Base-by-base conservation (phyloP, 164 flowering plant genomes). In the Litsea cubeba region DNA sequence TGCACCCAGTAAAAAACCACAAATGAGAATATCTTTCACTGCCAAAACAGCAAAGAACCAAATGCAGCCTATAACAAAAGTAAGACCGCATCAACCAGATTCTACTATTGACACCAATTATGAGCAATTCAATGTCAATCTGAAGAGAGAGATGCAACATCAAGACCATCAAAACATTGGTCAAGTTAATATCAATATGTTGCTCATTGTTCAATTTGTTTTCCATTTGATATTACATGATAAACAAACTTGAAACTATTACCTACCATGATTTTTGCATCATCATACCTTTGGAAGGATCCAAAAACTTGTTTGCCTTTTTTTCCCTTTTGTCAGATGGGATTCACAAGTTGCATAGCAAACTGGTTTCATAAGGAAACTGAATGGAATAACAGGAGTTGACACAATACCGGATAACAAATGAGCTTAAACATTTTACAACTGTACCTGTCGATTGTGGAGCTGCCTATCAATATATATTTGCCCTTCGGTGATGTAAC, bases 401-500 rank as follows among this genome's bases (percentile, higher is more conserved):
- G 66, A 25, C 25, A 63, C 66, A 63, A 63, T 3, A 23, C 25
- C 23, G 0, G 28, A 63, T 4, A 12, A 63, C 28, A 63, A 23
- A 12, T 22, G 28, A 63, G 65, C 3, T 11, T 62, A 65, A 26
- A 30, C 35, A 30, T 30, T 30, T 32, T 30, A 17, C 25, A 60
- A 50, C 49, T 74, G 58, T 74, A 91, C 98, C 96, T 93, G 99
- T 77, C 97, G 77, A 73, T 95, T 93, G 70, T 93, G 78, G 35
- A 95, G 95, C 79, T 93, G 99, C 74, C 97, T 84, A 76, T 95
- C 97, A 81, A 93, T 92, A 72, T 95, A 93, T 65, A 95, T 92
- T 90, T 95, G 99, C 50, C 99, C 99, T 81, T 95, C 99, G 0
- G 98, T 95, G 65, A 95, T 95, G 77, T 95, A 93, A 14, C 99